These are phyloP conservation scores for Oligophagozyma castellii DNA, from an alignment of 1,139 yeast genomes.

Conservation along the genomic window DNA sequence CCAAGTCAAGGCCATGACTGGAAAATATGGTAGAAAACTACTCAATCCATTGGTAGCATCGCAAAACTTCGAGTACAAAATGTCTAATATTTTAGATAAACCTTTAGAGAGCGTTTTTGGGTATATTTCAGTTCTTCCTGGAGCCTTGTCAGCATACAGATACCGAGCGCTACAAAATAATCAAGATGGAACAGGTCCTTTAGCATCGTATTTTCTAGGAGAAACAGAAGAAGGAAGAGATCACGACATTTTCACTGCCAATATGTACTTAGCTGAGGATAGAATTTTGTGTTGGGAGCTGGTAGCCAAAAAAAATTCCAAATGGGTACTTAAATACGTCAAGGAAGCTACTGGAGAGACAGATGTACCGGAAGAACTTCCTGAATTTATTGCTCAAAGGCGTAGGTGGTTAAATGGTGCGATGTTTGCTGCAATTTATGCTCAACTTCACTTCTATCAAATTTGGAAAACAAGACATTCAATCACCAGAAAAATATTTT, in stretches of 20 bases:
- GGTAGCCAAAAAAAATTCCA: constrained; percentile 73
- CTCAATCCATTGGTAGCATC: constrained; percentile 90
- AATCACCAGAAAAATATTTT: constrained; percentile 52
- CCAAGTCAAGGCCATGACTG: constrained; percentile 88
- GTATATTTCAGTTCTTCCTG: constrained; percentile 86
- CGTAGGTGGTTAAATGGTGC: constrained; percentile 99
- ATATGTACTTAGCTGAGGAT: constrained; percentile 96
- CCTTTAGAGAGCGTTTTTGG: constrained; percentile 92
- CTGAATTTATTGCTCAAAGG: constrained; percentile 90
- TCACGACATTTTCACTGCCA: constrained; percentile 81
- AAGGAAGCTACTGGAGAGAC: constrained; percentile 93
- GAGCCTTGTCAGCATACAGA: constrained; percentile 91
- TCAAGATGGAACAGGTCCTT: constrained; percentile 86
- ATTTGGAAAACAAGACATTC: constrained; percentile 87
- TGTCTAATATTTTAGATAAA: constrained; percentile 89
- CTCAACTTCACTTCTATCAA: constrained; percentile 64
- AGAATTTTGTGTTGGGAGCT: constrained; percentile 95
- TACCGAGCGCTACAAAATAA: constrained; percentile 76
- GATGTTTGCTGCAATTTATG: constrained; percentile 84
- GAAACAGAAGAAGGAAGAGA: constrained; percentile 48
- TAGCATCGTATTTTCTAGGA: constrained; percentile 79
- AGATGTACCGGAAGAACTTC: constrained; percentile 84
- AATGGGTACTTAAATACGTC: constrained; percentile 89
- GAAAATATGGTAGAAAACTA: constrained; percentile 66
- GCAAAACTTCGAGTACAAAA: constrained; percentile 91